Conservation (phyloP, 2,329 filamentous ascomycete species). For the Diplodia sapinea region DNA sequence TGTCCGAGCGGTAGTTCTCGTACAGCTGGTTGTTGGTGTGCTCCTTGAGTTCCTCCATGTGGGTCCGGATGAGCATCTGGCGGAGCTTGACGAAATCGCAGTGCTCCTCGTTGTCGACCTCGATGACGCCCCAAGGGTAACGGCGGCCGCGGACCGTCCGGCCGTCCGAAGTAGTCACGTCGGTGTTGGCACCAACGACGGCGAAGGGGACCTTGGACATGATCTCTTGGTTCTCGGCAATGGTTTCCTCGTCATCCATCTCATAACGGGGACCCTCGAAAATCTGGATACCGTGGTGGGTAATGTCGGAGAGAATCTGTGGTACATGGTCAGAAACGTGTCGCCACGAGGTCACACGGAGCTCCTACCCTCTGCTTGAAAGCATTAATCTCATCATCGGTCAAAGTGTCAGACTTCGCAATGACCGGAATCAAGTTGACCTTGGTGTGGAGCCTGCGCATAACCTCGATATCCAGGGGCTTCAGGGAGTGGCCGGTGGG, state of each 20-base stretch:
- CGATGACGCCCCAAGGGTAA: constrained; percentile 98
- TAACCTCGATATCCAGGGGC: constrained; percentile 98
- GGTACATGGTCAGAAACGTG: constrained; percentile 8
- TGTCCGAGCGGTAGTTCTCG: constrained; percentile 99
- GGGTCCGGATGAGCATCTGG: constrained; percentile 99
- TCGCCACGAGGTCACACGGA: background rate
- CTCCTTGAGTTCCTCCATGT: constrained; percentile 99
- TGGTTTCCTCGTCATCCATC: constrained; percentile 98
- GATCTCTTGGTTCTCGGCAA: constrained; percentile 99
- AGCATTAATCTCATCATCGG: constrained; percentile 89
- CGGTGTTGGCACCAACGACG: constrained; percentile 94
- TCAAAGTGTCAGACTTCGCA: constrained; percentile 97
- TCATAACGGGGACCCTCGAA: constrained; percentile 99
- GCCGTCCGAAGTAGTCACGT: constrained; percentile 88
- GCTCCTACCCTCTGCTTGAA: constrained; percentile 94
- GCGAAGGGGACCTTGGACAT: constrained; percentile 99
- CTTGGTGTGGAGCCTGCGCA: constrained; percentile 99
- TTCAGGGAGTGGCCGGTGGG: constrained; percentile 98
- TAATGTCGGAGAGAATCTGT: constrained; percentile 95
- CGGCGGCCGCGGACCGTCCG: constrained; percentile 94
- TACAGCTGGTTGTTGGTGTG: constrained; percentile 99
- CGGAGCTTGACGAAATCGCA: constrained; percentile 99
- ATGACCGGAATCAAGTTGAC: constrained; percentile 99
- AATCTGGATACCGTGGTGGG: constrained; percentile 97
- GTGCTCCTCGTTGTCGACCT: constrained; percentile 99